Conservation (phyloP, 2,329 filamentous ascomycete genomes). For the Aspergillus brunneoviolaceus region DNA sequence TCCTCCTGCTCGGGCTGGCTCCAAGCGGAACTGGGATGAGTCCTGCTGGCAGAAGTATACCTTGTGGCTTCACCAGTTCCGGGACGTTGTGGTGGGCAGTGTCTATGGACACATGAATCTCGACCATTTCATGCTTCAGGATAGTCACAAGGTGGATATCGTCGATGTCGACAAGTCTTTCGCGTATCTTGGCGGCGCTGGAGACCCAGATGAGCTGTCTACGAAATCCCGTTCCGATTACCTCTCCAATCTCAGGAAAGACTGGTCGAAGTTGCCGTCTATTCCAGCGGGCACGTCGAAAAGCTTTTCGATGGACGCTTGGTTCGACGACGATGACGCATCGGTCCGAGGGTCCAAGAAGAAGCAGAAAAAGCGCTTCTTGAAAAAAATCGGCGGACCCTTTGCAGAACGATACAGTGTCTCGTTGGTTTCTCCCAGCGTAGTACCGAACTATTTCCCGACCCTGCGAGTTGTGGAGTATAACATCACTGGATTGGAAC, state of each 20-base stretch:
- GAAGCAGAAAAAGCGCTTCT: slow-evolving; percentile 52
- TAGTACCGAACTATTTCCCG: slow-evolving; percentile 91
- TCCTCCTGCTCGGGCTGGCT: slow-evolving; percentile 79
- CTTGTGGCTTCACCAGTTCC: slow-evolving; percentile 84
- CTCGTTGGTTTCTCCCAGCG: slow-evolving; percentile 76
- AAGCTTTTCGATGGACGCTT: slow-evolving; percentile 10
- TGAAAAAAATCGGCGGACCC: slow-evolving; percentile 71
- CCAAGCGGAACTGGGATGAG: slow-evolving; percentile 91
- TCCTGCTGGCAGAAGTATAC: slow-evolving; percentile 98
- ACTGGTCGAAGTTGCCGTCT: slow-evolving; percentile 75
- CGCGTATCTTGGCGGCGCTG: neutral
- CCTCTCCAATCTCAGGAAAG: slow-evolving; percentile 69
- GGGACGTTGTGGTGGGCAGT: slow-evolving; percentile 78
- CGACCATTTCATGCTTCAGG: slow-evolving; percentile 92
- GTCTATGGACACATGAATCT: slow-evolving; percentile 98
- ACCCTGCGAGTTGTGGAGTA: slow-evolving; percentile 90
- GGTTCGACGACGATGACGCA: slow-evolving; percentile 8
- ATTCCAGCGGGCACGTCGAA: slow-evolving; percentile 36
- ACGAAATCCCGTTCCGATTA: slow-evolving; percentile 73
- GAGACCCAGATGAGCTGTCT: slow-evolving; percentile 17
- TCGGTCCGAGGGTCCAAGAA: slow-evolving; percentile 41
- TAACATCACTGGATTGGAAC: slow-evolving; percentile 77
- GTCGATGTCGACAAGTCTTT: slow-evolving; percentile 35
- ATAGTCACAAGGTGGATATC: slow-evolving; percentile 73
- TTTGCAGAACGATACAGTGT: slow-evolving; percentile 85